Conservation (phyloP, 1,284 basidiomycete species). For the Heterobasidion annosum region DNA sequence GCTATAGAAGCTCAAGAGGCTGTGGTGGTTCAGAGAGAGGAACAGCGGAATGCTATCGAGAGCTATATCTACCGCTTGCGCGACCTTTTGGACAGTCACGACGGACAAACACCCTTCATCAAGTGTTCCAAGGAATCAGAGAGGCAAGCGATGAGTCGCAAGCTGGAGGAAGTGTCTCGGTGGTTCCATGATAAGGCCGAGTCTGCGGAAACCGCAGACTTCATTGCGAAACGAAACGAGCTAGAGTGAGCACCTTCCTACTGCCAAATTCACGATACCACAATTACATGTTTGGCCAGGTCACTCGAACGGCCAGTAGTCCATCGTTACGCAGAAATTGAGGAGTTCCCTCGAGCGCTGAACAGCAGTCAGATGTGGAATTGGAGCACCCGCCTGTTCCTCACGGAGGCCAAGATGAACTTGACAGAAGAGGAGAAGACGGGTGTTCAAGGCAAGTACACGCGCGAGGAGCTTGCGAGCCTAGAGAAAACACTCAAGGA, state of each 20-base stretch:
- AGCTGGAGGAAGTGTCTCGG: slow-evolving; percentile 60
- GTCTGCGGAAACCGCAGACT: slow-evolving; percentile 63
- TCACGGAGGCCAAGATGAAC: slow-evolving; percentile 70
- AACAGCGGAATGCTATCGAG: slow-evolving; percentile 89
- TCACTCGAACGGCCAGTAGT: slow-evolving; percentile 76
- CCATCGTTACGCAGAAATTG: slow-evolving; percentile 80
- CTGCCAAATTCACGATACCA: neutral
- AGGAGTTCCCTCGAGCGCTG: slow-evolving; percentile 63
- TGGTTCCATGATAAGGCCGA: slow-evolving; percentile 92
- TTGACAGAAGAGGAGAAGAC: slow-evolving; percentile 49
- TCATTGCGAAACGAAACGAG: slow-evolving; percentile 65
- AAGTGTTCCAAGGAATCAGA: slow-evolving; percentile 74
- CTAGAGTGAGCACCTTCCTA: slow-evolving; percentile 60
- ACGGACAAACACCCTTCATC: slow-evolving; percentile 61
- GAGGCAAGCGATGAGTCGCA: slow-evolving; percentile 52
- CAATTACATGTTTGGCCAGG: slow-evolving; percentile 28
- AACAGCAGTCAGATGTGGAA: slow-evolving; percentile 79
- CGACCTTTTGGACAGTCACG: slow-evolving; percentile 66
- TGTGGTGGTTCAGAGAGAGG: slow-evolving; percentile 74
- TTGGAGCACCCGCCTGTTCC: slow-evolving; percentile 73
- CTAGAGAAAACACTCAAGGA: slow-evolving; percentile 71
- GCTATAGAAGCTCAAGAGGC: slow-evolving; percentile 73
- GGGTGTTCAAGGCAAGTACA: slow-evolving; percentile 68
- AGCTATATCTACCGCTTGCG: slow-evolving; percentile 87
- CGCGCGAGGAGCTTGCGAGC: slow-evolving; percentile 67